Evolutionary conservation across 2,329 filamentous ascomycete genomes (phyloP).

Genomic region (Sphaerulina populicola): DNA sequence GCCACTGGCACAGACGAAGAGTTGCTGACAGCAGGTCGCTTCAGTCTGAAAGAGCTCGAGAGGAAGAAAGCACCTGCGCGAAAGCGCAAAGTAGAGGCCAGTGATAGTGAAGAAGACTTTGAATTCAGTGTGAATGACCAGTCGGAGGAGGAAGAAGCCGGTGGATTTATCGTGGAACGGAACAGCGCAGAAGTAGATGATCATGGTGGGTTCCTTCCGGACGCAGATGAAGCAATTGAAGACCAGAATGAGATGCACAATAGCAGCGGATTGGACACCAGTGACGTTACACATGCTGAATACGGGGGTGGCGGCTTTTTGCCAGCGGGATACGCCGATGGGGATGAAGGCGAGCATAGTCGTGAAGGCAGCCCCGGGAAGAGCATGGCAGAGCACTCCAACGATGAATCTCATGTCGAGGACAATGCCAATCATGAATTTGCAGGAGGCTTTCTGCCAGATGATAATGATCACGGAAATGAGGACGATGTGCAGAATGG

Average conservation of each 20-base stretch:
- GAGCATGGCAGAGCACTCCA: neutral
- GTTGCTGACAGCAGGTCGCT: slow-evolving; percentile 22
- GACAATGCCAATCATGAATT: slow-evolving; percentile 25
- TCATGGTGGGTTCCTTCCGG: neutral
- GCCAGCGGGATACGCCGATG: neutral
- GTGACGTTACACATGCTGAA: slow-evolving; percentile 31
- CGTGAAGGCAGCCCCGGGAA: neutral
- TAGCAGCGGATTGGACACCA: slow-evolving; percentile 21
- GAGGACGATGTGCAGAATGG: neutral
- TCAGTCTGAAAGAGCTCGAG: slow-evolving; percentile 17
- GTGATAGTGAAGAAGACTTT: slow-evolving; percentile 4
- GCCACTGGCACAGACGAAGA: slow-evolving; percentile 4
- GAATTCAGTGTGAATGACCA: neutral
- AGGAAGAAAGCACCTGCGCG: neutral
- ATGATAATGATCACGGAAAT: neutral
- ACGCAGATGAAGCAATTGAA: neutral
- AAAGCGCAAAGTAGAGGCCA: slow-evolving; percentile 2
- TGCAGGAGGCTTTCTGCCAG: slow-evolving; percentile 18
- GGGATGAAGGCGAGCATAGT: neutral
- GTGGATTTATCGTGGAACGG: slow-evolving; percentile 9
- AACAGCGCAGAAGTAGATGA: slow-evolving; percentile 14
- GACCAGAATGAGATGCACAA: slow-evolving; percentile 10
- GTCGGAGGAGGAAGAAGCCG: neutral
- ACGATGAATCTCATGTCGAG: neutral
- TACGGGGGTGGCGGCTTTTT: slow-evolving; percentile 3